Percentiles rank a stretch among this genome's conserved stretches.
Conservation (phyloP, 2,329 filamentous ascomycete species). For the Colletotrichum karsti region DNA sequence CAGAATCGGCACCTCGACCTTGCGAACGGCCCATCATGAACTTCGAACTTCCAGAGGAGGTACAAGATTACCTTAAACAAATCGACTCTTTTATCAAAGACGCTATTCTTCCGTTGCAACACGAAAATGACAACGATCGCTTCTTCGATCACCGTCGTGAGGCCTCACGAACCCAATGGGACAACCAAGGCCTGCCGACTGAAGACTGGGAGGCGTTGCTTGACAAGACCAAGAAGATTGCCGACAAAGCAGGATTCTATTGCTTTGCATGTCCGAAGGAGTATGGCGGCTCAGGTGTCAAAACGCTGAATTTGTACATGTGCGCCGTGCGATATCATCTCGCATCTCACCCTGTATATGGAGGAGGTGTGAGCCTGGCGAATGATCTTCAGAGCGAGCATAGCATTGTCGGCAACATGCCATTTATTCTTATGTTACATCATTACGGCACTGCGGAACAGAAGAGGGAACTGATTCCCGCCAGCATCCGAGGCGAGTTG, state of each 20-base stretch:
- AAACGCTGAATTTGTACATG: neutral
- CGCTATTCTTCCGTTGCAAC: neutral
- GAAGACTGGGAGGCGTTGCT: neutral
- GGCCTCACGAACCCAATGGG: neutral
- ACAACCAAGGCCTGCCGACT: neutral
- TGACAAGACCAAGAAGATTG: neutral
- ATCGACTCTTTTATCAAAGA: neutral
- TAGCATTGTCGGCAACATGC: neutral
- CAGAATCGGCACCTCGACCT: neutral
- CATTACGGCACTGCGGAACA: neutral
- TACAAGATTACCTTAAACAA: neutral
- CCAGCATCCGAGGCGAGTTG: neutral
- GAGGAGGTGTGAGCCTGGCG: neutral
- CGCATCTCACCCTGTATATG: neutral
- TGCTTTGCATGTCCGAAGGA: neutral
- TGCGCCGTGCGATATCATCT: neutral
- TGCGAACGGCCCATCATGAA: neutral
- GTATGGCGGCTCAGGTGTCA: neutral
- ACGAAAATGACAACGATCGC: neutral
- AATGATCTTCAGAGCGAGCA: neutral
- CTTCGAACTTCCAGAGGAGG: neutral
- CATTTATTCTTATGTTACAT: neutral
- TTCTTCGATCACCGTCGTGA: neutral
- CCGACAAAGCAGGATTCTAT: neutral
- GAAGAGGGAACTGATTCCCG: neutral